These are phyloP conservation scores for Aspergillus ochraceoroseus DNA, from an alignment of 2,329 filamentous ascomycete genomes.

Conservation along the genomic window DNA sequence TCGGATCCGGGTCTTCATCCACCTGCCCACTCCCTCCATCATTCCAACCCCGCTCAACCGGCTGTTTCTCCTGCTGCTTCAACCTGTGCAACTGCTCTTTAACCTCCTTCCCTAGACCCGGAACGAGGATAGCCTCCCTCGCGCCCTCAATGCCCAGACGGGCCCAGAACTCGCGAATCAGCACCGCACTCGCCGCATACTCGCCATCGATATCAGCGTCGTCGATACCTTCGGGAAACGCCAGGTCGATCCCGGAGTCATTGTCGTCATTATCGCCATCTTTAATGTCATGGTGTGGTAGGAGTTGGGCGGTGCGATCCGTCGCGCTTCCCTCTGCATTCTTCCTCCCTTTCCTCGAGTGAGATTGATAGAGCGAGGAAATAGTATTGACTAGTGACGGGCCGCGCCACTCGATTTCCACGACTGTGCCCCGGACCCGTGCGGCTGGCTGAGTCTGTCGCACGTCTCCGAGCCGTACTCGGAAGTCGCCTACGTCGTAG, in stretches of 20 bases:
- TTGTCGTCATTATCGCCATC: constrained; percentile 13
- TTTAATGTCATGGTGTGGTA: neutral
- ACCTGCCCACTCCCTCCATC: constrained; percentile 14
- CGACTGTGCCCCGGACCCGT: constrained; percentile 40
- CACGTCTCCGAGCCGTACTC: constrained; percentile 42
- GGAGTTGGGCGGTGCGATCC: too few species aligned
- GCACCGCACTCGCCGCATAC: constrained; percentile 30
- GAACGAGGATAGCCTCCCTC: constrained; percentile 41
- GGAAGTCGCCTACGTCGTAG: constrained; percentile 43
- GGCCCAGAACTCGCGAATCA: constrained; percentile 44
- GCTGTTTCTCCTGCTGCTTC: constrained; percentile 18
- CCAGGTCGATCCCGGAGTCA: constrained; percentile 28
- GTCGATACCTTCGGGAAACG: constrained; percentile 27
- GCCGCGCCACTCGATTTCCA: constrained; percentile 44
- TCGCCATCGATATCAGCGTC: constrained; percentile 40
- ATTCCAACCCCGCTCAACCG: constrained; percentile 5
- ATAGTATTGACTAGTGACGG: constrained; percentile 33
- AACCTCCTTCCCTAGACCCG: constrained; percentile 39
- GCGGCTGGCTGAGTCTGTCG: constrained; percentile 38
- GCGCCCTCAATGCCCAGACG: constrained; percentile 36
- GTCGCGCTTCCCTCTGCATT: neutral
- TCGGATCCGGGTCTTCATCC: constrained; percentile 33
- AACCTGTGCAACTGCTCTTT: constrained; percentile 28
- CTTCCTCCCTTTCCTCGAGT: constrained; percentile 5
- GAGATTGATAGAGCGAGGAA: constrained; percentile 11